These are phyloP conservation scores for Pichia sp. DNA, from an alignment of 1,139 yeast species.

Conservation along the genomic window DNA sequence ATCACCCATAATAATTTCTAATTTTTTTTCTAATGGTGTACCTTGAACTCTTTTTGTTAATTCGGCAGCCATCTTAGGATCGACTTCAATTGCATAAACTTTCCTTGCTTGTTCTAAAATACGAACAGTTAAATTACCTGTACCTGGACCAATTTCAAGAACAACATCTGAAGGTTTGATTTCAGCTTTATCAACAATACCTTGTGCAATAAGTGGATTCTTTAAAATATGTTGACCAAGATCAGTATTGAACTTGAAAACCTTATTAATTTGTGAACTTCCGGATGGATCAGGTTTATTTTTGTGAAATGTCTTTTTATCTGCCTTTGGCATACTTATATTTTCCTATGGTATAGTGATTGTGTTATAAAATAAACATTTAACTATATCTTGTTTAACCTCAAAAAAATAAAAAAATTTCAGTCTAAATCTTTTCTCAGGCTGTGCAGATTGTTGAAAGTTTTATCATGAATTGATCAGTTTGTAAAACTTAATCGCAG, in stretches of 20 bases:
- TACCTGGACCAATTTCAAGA: constrained; percentile 98
- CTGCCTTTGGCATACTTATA: constrained; percentile 45
- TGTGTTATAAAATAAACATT: background rate
- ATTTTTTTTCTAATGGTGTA: constrained; percentile 82
- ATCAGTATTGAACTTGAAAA: constrained; percentile 92
- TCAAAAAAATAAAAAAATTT: background rate
- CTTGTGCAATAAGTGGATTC: constrained; percentile 95
- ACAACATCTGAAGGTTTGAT: constrained; percentile 90
- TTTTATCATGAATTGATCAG: background rate
- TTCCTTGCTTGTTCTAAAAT: constrained; percentile 87
- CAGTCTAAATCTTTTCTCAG: background rate
- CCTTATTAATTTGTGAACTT: constrained; percentile 66
- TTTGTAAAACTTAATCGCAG: background rate
- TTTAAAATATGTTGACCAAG: constrained; percentile 95
- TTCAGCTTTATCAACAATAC: constrained; percentile 93
- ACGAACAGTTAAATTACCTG: constrained; percentile 93
- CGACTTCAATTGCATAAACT: constrained; percentile 96
- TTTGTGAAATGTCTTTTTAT: constrained; percentile 44
- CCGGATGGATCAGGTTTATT: constrained; percentile 45
- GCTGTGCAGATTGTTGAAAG: constrained; percentile 12
- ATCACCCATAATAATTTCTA: constrained; percentile 90
- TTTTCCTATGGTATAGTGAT: background rate
- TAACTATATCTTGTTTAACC: background rate
- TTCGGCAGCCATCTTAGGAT: constrained; percentile 99
- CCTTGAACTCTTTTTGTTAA: constrained; percentile 96